Conservation (phyloP, 257 asterid species). For the Penstemon barbatus region DNA sequence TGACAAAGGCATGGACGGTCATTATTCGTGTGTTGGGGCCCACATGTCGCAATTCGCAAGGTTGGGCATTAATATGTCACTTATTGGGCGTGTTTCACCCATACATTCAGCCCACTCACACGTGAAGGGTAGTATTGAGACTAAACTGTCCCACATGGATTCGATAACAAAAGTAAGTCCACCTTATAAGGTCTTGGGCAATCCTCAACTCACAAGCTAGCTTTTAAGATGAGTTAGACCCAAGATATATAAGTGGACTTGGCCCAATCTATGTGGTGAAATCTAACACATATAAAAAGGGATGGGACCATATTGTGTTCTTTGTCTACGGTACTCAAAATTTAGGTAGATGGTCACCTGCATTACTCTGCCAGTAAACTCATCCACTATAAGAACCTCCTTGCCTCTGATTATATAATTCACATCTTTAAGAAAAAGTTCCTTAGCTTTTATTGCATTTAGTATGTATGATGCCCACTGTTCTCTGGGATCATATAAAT, state of each 20-base stretch:
- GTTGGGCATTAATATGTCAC: no score
- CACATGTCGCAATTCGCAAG: no score
- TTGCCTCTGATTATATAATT: slow-evolving; percentile 91
- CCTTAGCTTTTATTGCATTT: slow-evolving; percentile 93
- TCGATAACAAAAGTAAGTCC: neutral
- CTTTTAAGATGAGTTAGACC: no score
- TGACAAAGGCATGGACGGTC: no score
- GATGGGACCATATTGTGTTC: slow-evolving; percentile 11
- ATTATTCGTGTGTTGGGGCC: no score
- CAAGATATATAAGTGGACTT: no score
- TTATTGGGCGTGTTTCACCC: no score
- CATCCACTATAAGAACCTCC: slow-evolving; percentile 95
- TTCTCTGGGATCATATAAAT: slow-evolving; percentile 95
- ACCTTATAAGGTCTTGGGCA: neutral
- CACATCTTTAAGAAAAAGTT: slow-evolving; percentile 93
- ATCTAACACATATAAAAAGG: slow-evolving; percentile 7
- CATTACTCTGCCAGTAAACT: slow-evolving; percentile 99
- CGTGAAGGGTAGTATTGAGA: no score
- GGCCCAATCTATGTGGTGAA: no score
- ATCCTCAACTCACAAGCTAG: no score
- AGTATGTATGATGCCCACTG: slow-evolving; percentile 97
- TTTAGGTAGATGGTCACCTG: slow-evolving; percentile 60
- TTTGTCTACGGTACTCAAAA: slow-evolving; percentile 24
- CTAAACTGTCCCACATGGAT: no score
- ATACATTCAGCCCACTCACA: no score